phyloP scores from a whole-genome alignment of 345 rosid genomes.

The Citrus inodora region DNA sequence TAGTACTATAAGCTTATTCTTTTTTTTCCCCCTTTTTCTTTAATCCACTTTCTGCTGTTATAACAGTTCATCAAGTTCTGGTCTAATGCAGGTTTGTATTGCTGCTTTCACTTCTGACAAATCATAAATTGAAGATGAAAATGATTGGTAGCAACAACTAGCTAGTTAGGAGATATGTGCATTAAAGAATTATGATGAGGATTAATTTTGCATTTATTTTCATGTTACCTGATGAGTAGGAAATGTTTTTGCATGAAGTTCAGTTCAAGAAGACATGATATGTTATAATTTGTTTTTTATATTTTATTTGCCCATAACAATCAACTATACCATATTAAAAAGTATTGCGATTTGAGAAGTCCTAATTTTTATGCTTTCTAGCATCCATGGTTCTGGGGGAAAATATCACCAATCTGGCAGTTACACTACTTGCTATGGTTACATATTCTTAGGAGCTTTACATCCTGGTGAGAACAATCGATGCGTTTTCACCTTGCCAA shows the following conservation, averaged over 20 bases:
- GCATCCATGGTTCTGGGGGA: background rate
- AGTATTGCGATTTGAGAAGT: background rate
- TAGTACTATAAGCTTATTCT: background rate
- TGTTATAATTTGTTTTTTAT: too few relatives aligned
- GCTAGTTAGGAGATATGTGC: background rate
- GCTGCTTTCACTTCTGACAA: background rate
- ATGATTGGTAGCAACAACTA: background rate
- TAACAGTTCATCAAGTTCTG: background rate
- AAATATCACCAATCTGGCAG: background rate
- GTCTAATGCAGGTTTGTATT: background rate
- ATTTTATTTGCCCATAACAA: background rate
- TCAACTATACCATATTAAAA: background rate
- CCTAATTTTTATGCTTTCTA: background rate
- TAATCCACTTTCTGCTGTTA: background rate
- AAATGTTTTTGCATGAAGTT: too few relatives aligned
- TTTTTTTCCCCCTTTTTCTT: background rate
- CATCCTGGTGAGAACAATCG: background rate
- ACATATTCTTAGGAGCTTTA: background rate
- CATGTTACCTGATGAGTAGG: background rate
- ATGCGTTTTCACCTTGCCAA: background rate
- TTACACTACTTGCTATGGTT: background rate
- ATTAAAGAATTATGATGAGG: background rate
- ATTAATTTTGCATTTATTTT: background rate
- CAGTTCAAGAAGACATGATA: too few relatives aligned
- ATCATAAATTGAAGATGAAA: background rate